These are phyloP conservation scores for Apiosordaria backusii DNA, from an alignment of 495 filamentous ascomycete genomes.

Conservation along the genomic window DNA sequence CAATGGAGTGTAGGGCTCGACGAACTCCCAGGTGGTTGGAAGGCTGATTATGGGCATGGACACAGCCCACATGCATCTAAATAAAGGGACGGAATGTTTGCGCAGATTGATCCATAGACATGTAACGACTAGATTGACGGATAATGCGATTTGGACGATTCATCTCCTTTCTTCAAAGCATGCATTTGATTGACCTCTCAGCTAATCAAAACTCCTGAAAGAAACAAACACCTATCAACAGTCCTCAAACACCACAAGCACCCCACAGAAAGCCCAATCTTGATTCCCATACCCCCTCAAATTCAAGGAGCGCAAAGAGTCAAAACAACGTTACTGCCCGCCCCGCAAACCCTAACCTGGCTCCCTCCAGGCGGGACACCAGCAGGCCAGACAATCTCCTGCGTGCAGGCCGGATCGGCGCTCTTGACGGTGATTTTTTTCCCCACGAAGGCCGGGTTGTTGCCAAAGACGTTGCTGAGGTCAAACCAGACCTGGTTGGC, in stretches of 20 bases:
- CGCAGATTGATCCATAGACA: background rate
- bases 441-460: constrained; percentile 46
- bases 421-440: constrained; percentile 40
- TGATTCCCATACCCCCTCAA: too few species aligned
- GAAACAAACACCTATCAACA: background rate
- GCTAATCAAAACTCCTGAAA: background rate
- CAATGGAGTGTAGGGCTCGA: constrained; percentile 1
- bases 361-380: constrained; percentile 50
- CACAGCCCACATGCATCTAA: background rate
- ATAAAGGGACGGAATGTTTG: background rate
- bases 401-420: constrained; percentile 37
- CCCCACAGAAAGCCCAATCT: too few species aligned
- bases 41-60: constrained; percentile 1
- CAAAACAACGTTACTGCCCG: constrained; percentile 31
- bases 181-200: background rate
- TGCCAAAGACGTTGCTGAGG: constrained; percentile 53
- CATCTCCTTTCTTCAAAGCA: background rate
- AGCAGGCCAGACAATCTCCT: constrained; percentile 48
- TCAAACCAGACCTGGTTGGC: constrained; percentile 53
- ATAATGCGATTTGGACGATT: background rate
- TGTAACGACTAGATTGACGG: background rate
- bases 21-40: constrained; percentile 2
- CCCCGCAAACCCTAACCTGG: constrained; percentile 48
- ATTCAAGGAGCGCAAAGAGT: constrained; percentile 26
- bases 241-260: background rate